Evolutionary conservation across 2,329 filamentous ascomycete species (phyloP).

Genomic region (Scortechinia acanthostroma): DNA sequence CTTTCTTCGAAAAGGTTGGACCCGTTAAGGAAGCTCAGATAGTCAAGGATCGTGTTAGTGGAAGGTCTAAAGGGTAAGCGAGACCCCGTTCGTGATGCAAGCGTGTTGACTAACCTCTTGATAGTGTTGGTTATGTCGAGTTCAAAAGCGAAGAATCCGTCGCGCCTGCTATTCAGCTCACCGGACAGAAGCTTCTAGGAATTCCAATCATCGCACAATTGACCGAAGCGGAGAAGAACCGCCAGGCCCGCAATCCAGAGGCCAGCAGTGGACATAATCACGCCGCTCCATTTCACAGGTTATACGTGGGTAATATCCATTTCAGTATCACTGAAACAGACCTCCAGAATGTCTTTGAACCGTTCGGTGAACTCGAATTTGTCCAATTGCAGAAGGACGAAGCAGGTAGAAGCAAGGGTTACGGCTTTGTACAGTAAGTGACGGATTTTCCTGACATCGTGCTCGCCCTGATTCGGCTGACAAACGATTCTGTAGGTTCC

Average conservation of each 20-base stretch:
- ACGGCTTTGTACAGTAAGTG: conserved; percentile 96
- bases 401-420: conserved; percentile 80
- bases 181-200: conserved; percentile 94
- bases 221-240: conserved; percentile 98
- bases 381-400: conserved; percentile 97
- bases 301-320: conserved; percentile 98
- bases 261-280: conserved; percentile 60
- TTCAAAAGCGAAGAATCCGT: conserved; percentile 96
- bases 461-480: too few species aligned
- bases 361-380: conserved; percentile 95
- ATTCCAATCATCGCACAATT: conserved; percentile 97
- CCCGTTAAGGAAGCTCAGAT: conserved; percentile 96
- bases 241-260: conserved; percentile 81
- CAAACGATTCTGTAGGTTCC: conserved; percentile 69
- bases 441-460: not conserved
- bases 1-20: conserved; percentile 92
- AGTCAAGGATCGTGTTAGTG: conserved; percentile 93
- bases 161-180: conserved; percentile 87
- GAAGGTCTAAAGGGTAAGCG: conserved; percentile 89
- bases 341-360: conserved; percentile 91
- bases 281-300: conserved; percentile 88
- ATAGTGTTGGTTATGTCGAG: conserved; percentile 96
- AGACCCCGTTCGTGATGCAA: not conserved
- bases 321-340: conserved; percentile 98
- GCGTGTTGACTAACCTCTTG: conserved; percentile 16